Conservation (phyloP, 768 basidiomycete genomes). For the Termitomyces sp. region DNA sequence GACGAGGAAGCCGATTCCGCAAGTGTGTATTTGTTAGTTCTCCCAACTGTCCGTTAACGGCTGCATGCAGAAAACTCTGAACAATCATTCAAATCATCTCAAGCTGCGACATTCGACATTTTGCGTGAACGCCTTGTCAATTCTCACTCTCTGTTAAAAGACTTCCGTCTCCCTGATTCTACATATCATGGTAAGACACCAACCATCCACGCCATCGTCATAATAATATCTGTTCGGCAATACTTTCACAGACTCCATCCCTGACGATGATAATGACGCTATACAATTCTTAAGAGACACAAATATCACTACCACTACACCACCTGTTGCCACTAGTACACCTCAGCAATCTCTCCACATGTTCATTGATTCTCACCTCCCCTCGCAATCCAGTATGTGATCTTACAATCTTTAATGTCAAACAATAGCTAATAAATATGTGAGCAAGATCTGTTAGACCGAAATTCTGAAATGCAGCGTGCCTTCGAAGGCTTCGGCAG, state of each 20-base stretch:
- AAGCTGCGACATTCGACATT: conserved; percentile 40
- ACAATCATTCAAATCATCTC: conserved; percentile 35
- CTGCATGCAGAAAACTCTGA: conserved; percentile 18
- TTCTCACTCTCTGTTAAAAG: conserved; percentile 30
- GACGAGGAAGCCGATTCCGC: conserved; percentile 57
- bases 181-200: conserved; percentile 29
- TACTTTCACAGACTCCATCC: background rate
- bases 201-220: background rate
- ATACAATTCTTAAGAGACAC: conserved; percentile 32
- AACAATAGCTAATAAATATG: conserved; percentile 9
- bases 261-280: conserved; percentile 29
- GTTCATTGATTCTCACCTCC: conserved; percentile 41
- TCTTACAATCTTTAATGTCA: background rate
- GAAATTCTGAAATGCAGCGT: conserved; percentile 69
- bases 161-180: conserved; percentile 25
- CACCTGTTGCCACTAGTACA: conserved; percentile 50
- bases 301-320: conserved; percentile 32
- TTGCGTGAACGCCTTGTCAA: conserved; percentile 40
- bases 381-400: conserved; percentile 49
- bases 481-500: conserved; percentile 52
- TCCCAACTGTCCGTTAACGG: conserved; percentile 6
- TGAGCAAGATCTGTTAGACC: conserved; percentile 54
- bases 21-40: conserved; percentile 32
- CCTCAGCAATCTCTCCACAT: conserved; percentile 52
- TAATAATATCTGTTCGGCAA: background rate